Base-by-base conservation (phyloP, 495 filamentous ascomycete species). In the Xylaria scruposa region DNA sequence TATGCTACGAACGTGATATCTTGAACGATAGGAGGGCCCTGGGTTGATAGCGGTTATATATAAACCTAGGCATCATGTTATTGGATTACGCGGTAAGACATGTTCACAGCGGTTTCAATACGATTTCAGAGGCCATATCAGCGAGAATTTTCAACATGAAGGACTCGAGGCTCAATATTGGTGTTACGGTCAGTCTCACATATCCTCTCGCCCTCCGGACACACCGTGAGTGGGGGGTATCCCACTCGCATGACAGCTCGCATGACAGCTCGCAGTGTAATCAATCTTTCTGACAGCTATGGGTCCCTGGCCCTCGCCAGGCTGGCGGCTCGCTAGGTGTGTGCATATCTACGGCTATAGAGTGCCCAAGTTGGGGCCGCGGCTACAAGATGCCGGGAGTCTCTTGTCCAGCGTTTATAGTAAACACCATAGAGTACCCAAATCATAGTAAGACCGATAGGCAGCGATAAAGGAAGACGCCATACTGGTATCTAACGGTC, bases 371-470 rank as follows among this genome's bases (percentile, higher is more conserved):
- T 24, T 60, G 40, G 26, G 38, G 26, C 53, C 17, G 40, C 49
- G 56, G 56, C 67, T 70, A 60, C 67, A 47, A 42, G 31, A 51
- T 70, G 56, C 44, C 21, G 54, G 47, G n/a, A 17, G 5, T 49
- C 19, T 38, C 24, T 21, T 24, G 38, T 33, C 24, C 15, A 15
- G 44, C 21, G 12, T 36, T 36, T 15, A 24, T 46, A 31, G 26
- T 53, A 53, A 19, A 67, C 21, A 40, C 21, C 33, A 15, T 4
- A 33, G 4, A 67, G 24, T 12, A 44, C 17, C 36, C 21, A 19
- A 56, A 17, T 29, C 65, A 29, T 26, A 29, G 65, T 31, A 53
- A 46, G 38, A 15, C 24, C 38, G 19, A 31, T n/a, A 59, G 36
- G 12, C 15, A 31, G 36, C 36, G 66, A 68, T 59, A 58, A 33